Base-by-base conservation (phyloP, 768 basidiomycete species). In the Hydnomerulius pinastri region DNA sequence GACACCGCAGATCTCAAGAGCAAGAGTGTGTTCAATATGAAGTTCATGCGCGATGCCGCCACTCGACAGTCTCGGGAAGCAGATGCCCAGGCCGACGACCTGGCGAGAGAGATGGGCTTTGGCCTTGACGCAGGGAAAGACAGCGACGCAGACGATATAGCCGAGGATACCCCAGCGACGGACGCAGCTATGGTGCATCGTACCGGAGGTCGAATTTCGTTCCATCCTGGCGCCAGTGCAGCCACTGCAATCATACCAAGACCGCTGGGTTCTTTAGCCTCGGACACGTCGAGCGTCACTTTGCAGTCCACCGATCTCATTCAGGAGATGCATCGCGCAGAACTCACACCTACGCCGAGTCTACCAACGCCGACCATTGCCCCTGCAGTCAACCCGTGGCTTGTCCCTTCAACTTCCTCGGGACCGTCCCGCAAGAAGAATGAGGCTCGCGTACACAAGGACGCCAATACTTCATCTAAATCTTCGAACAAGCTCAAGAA, bases 1-100 rank as follows among this genome's bases (percentile, higher is more conserved):
- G 62, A 58, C 25, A 57, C 48, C 6, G 38, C 48, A 12, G 63
- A 55, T 12, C 50, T 55, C 39, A 70, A 72, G 61, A 80, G 75
- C 42, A 89, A 87, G 70, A 82, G 89, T 53, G 78, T 98, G 9
- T 89, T 97, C 65, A 79, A 83, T 55, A 98, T 98, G 97, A 98
- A 97, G 72, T 99, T 98, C 71, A 99, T 99, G 96, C 87, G 89
- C 67, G 87, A 94, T 39, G 95, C 92, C 0, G 85, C 88, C 73
- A 81, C 81, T 4, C 76, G 91, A 55, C 79, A 85, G 79, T 58
- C 73, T 66, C 61, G 21, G 8, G 75, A 77, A 46, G 82, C 80
- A 1, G 75, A 85, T 50, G 77, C 77, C 49, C 78, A 83, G 55
- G 83, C 79, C 4, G 88, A 90, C 48, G 87, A 90, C 58, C 83